These are phyloP conservation scores for Apiospora marii DNA, from an alignment of 2,329 filamentous ascomycete species.

Conservation along the genomic window DNA sequence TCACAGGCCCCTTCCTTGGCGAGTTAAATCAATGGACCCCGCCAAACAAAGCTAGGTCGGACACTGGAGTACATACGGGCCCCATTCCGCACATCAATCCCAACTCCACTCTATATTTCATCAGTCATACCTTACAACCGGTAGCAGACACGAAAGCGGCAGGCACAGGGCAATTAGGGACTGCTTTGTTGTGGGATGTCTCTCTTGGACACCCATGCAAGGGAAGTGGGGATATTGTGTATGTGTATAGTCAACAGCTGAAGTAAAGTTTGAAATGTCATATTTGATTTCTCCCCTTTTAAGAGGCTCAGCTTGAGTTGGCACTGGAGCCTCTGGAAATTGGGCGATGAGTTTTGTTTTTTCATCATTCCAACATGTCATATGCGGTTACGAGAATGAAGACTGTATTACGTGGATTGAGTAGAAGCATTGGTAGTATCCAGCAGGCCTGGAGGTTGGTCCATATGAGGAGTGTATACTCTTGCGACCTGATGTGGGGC, in stretches of 20 bases:
- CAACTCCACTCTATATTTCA: neutral
- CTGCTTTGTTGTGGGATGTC: neutral
- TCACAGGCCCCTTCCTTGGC: conserved; percentile 13
- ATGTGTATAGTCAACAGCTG: neutral
- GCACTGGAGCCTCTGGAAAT: neutral
- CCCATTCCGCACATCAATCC: neutral
- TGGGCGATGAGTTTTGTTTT: neutral
- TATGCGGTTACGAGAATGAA: neutral
- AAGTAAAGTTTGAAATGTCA: neutral
- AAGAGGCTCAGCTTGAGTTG: neutral
- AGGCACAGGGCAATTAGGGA: neutral
- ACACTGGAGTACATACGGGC: neutral
- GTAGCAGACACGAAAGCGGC: neutral
- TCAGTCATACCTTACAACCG: neutral
- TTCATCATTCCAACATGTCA: neutral
- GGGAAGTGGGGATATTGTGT: neutral
- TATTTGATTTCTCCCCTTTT: conserved; percentile 3
- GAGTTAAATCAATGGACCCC: conserved; percentile 10
- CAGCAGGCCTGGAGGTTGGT: neutral
- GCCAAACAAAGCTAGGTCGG: conserved; percentile 9
- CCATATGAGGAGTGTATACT: neutral
- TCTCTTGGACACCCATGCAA: neutral
- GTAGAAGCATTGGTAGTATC: neutral
- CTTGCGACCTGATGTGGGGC: conserved; percentile 18
- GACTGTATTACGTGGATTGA: neutral